These are phyloP conservation scores for Cryphonectria parasitica DNA, from an alignment of 2,329 filamentous ascomycete genomes.

Conservation along the genomic window DNA sequence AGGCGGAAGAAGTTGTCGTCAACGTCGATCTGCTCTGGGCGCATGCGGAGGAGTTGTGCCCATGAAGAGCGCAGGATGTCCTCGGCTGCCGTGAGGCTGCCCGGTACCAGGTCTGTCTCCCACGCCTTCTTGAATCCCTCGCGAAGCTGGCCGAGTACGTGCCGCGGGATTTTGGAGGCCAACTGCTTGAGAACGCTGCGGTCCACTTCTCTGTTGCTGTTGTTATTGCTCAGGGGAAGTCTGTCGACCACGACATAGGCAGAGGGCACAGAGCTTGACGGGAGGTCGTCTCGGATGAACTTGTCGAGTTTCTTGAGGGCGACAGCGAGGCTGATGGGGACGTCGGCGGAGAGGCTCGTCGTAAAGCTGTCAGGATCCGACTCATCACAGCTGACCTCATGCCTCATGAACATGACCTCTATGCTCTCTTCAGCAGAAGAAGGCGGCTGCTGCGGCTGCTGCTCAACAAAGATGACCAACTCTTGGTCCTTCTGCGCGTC, in stretches of 20 bases:
- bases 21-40: conserved; percentile 35
- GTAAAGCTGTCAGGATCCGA: conserved; percentile 32
- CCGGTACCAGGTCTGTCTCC: conserved; percentile 36
- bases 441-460: conserved; percentile 32
- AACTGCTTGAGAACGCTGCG: conserved; percentile 40
- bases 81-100: conserved; percentile 40
- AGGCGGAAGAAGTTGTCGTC: conserved; percentile 45
- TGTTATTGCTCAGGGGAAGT: conserved; percentile 36
- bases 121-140: conserved; percentile 39
- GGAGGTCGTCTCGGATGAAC: conserved; percentile 46
- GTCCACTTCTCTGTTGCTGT: conserved; percentile 35
- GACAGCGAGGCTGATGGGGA: conserved; percentile 39
- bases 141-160: conserved; percentile 33
- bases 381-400: conserved; percentile 28
- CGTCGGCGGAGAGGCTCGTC: conserved; percentile 25
- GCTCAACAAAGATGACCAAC: conserved; percentile 39
- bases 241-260: conserved; percentile 46
- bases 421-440: conserved; percentile 34
- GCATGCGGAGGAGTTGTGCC: conserved; percentile 37
- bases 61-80: conserved; percentile 39
- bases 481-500: conserved; percentile 18
- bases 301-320: conserved; percentile 47
- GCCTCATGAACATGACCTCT: conserved; percentile 32
- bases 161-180: conserved; percentile 34
- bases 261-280: conserved; percentile 51